These are phyloP conservation scores for Rosa chinensis DNA, from an alignment of 306 rosid genomes.

Conservation along the genomic window DNA sequence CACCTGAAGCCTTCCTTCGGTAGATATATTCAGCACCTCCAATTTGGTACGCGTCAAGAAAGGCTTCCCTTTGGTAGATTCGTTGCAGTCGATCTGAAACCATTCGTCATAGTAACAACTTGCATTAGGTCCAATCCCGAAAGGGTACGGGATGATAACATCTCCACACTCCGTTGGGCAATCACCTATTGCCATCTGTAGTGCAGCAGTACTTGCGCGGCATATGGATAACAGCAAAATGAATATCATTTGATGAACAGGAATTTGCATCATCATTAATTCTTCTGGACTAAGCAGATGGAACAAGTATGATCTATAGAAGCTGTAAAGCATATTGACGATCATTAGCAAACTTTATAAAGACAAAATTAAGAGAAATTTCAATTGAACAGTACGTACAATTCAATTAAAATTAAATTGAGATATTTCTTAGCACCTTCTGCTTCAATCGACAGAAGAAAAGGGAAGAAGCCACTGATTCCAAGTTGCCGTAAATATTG, in stretches of 20 bases:
- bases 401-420: no score
- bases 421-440: no score
- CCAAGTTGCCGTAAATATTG: no score
- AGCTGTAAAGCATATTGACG: no score
- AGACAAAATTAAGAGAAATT: not conserved
- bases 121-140: not conserved
- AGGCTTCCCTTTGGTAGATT: not conserved
- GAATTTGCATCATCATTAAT: not conserved
- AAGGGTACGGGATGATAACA: conserved; percentile 12
- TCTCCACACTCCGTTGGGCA: not conserved
- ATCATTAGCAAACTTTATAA: conserved; percentile 1
- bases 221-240: not conserved
- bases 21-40: conserved; percentile 3
- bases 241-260: not conserved
- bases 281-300: not conserved
- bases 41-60: not conserved
- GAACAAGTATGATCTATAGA: no score
- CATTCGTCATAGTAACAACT: conserved; percentile 1
- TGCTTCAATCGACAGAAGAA: no score
- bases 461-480: no score
- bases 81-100: conserved; percentile 4
- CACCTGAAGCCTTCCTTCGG: not conserved
- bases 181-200: not conserved
- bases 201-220: not conserved
- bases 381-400: no score